Evolutionary conservation across 495 filamentous ascomycete genomes (phyloP), one percentile per base, ranked within the genome.

Genomic region (Podospora pseudopauciseta): DNA sequence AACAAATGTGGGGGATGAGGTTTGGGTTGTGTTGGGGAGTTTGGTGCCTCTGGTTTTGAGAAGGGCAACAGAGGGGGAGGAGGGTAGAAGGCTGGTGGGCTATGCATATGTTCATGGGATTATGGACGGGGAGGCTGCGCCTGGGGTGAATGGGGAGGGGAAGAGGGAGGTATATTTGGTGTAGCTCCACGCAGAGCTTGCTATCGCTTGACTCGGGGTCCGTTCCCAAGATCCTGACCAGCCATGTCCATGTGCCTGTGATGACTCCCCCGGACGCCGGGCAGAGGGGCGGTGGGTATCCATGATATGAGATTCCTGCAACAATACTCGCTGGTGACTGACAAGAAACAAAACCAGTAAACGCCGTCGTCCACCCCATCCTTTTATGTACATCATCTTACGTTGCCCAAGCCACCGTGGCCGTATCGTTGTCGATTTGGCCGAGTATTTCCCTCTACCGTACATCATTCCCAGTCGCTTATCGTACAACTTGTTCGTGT

Each of bases 71-170:
- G 20, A 44, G 19, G 62, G 44, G 6, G 26, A 44, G n/a, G 23
- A 61, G 0, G 28, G 9, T 28, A n/a, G 49, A 18, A 13, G 20
- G 61, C 30, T 63, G 18, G 61, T 63, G 5, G 61, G 61, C 30
- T 63, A 63, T 23, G 61, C 18, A 1, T 63, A 63, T 63, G 61
- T 63, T 18, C 28, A 63, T 18, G 61, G 61, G 28, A 63, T 63
- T 15, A 63, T 63, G 61, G 61, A 63, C 18, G 61, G 61, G 11
- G 27, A 63, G 61, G 61, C 61, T 44, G 27, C 61, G 30, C 61
- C 61, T 13, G 30, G n/a, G n/a, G 11, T 20, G 27, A 18, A 44
- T 5, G 34, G 61, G 61, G 15, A 63, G 28, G 61, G 49, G 1
- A 27, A 5, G 61, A 23, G 23, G 16, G 16, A n/a, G 61, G 23